Evolutionary conservation across 2,329 filamentous ascomycete genomes (phyloP), one percentile per base, ranked within the genome.

Genomic region (Apiospora koreana): DNA sequence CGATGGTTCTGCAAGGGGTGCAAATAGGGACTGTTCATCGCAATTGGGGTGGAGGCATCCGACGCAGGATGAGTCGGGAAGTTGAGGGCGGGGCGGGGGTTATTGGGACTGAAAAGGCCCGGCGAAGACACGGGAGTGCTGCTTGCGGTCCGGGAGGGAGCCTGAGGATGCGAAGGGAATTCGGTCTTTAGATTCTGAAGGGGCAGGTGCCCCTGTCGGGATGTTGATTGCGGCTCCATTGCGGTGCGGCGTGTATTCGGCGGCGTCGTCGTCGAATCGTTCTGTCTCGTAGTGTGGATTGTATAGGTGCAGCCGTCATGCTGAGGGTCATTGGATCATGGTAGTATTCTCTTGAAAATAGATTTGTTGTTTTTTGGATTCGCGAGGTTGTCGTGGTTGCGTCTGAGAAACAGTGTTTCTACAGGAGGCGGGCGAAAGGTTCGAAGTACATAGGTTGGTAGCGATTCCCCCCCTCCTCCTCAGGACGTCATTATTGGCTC

Each of bases 1-100:
- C 87, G 90, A 79, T 93, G 91, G 71, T 88, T 88, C 79, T 94
- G 92, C 69, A 93, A 81, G 43, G 92, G 91, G 76, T 94, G 92
- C 69, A 93, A 81, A 76, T 88, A 91, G 0, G 91, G 90, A 75
- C 88, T 91, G 70, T 84, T 83, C 50, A 83, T 76, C 35, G 82
- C 83, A 50, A 82, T 83, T 46, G 88, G 87, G 6, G 87, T 87
- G 35, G 86, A 85, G 71, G 83, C 85, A 77, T 90, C 88, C 71
- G 87, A 88, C 38, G 83, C 76, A 38, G 86, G 83, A 41, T 84
- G 81, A 35, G 76, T 73, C n/a, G 80, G 78, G 43, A 81, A 78
- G 68, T 80, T 77, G 74, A 80, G 79, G 76, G 81, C 80, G 48
- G 83, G 80, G 70, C 86, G 83, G 16, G 80, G 77, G 70, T 80